Base-by-base conservation (phyloP, 148 eudicot genomes). In the Chenopodium berlandieri region DNA sequence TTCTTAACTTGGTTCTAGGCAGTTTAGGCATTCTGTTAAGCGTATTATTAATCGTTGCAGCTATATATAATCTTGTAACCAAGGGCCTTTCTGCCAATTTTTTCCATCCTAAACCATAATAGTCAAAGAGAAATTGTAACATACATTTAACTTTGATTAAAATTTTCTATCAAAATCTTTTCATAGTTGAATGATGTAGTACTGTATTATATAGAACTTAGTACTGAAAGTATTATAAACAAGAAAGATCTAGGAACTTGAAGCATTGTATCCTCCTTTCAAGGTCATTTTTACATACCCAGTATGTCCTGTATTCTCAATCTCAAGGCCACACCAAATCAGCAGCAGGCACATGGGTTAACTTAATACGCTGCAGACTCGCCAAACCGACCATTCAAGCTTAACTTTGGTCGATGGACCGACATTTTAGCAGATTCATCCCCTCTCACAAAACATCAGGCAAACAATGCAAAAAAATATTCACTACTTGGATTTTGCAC, bases 81-180 rank as follows among this genome's bases (percentile, higher is more conserved):
- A 30, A 86, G 27, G 89, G 89, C 4, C 58, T 92, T n/a, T 69
- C 89, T 58, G 92, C 92, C 44, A 92, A 90, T 75, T 92, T 92
- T 76, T 92, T 88, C 83, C 84, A 91, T 37, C 92, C 97, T 11
- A 71, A 54, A 62, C 86, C 79, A 34, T 75, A 56, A 40, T 58
- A 4, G 0, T 17, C 60, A 47, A 63, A 32, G 54, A 47, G 44
- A 52, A 31, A 32, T 50, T 68, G 69, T 34, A 71, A 40, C 54
- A 22, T 9, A 19, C 52, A 46, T 9, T 40, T 46, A 22, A 40
- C 27, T 22, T 22, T 44, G 16, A 71, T 20, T 12, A 17, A 71
- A 71, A 22, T 10, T 17, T 56, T 56, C 17, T 17, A 56, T 56
- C 62, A 56, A 56, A 52, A 16, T 17, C 3, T 2, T 13, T 17